Evolutionary conservation across 2,329 filamentous ascomycete genomes (phyloP).

Genomic region (Albifimbria verrucaria): DNA sequence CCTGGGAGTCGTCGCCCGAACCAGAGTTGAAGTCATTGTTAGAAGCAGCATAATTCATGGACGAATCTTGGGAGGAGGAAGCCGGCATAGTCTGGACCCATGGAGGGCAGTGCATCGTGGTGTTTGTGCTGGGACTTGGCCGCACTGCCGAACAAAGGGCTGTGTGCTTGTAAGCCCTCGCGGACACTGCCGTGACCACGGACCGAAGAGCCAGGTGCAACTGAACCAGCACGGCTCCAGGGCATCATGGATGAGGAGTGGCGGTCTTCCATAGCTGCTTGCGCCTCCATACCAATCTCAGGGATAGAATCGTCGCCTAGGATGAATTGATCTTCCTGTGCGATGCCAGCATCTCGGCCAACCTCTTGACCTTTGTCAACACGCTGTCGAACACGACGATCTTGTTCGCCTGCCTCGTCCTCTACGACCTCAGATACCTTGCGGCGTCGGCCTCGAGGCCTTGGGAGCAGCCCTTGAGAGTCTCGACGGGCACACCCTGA

Average conservation of each 20-base stretch:
- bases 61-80: slow-evolving; percentile 25
- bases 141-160: slow-evolving; percentile 42
- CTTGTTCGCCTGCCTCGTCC: slow-evolving; percentile 26
- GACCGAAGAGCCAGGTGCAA: slow-evolving; percentile 43
- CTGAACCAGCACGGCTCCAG: slow-evolving; percentile 48
- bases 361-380: slow-evolving; percentile 24
- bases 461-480: slow-evolving; percentile 9
- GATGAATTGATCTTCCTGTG: slow-evolving; percentile 24
- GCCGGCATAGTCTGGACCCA: slow-evolving; percentile 28
- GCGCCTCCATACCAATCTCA: slow-evolving; percentile 69
- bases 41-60: slow-evolving; percentile 21
- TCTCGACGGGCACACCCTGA: slow-evolving; percentile 18
- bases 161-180: slow-evolving; percentile 28
- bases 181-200: slow-evolving; percentile 36
- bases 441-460: slow-evolving; percentile 33
- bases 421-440: slow-evolving; percentile 41
- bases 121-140: slow-evolving; percentile 17
- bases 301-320: slow-evolving; percentile 42
- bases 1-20: slow-evolving; percentile 23
- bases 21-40: slow-evolving; percentile 14
- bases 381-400: slow-evolving; percentile 36
- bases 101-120: background rate
- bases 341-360: slow-evolving; percentile 18
- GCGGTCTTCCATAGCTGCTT: slow-evolving; percentile 64
- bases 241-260: slow-evolving; percentile 51